Evolutionary conservation across 495 filamentous ascomycete genomes (phyloP).

Genomic region (Chlorociboria aeruginascens): DNA sequence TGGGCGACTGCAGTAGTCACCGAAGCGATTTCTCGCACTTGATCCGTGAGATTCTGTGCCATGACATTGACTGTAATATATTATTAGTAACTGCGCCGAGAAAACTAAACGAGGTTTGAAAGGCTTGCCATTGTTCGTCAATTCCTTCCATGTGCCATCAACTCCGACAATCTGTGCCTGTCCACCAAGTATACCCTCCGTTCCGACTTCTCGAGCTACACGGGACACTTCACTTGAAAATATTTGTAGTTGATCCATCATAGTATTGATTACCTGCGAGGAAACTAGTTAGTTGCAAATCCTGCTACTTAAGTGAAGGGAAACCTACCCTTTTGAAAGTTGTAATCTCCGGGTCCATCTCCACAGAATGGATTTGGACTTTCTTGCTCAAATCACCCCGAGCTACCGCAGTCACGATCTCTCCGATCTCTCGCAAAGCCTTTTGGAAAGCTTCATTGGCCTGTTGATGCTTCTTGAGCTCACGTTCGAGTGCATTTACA

Average conservation of each 20-base stretch:
- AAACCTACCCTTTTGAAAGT: constrained; percentile 78
- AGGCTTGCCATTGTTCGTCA: constrained; percentile 77
- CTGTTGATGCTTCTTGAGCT: constrained; percentile 91
- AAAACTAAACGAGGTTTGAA: background rate
- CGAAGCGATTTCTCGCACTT: constrained; percentile 92
- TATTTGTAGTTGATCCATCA: constrained; percentile 97
- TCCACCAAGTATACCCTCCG: constrained; percentile 91
- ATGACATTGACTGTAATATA: constrained; percentile 75
- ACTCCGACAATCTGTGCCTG: constrained; percentile 92
- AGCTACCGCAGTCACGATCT: constrained; percentile 90
- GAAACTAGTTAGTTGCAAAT: background rate
- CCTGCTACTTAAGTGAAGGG: constrained; percentile 17
- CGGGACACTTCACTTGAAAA: constrained; percentile 96
- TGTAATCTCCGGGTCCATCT: constrained; percentile 99
- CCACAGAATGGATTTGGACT: constrained; percentile 86
- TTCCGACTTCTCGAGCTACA: constrained; percentile 93
- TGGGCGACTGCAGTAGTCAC: constrained; percentile 96
- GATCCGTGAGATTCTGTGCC: constrained; percentile 62
- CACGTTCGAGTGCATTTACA: constrained; percentile 60
- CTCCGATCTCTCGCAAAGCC: constrained; percentile 90
- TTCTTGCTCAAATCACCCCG: constrained; percentile 97
- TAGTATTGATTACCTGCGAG: constrained; percentile 60
- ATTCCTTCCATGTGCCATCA: constrained; percentile 95
- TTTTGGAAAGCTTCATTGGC: constrained; percentile 99
- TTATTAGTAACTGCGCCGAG: constrained; percentile 20